Conservation (phyloP, 2,329 filamentous ascomycete genomes). For the Tolypocladium cylindrosporum region DNA sequence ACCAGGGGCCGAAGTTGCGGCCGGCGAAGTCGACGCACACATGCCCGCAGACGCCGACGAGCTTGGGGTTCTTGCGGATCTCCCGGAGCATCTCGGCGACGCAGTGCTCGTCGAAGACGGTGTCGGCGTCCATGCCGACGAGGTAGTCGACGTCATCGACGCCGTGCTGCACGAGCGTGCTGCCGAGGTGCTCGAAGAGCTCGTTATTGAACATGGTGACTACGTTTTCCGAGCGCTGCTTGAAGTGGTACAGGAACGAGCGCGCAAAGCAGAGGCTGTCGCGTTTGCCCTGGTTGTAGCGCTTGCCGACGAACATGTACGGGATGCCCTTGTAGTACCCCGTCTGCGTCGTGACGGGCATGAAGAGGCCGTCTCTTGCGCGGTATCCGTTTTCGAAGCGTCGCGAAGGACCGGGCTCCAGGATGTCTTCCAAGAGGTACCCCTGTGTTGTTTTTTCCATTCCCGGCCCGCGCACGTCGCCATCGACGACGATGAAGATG, state of each 20-base stretch:
- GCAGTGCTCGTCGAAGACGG: constrained; percentile 33
- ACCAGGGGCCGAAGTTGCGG: constrained; percentile 31
- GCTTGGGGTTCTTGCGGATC: constrained; percentile 29
- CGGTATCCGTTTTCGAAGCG: constrained; percentile 32
- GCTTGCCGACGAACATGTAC: constrained; percentile 37
- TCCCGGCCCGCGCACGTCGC: constrained; percentile 33
- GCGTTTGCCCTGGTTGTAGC: constrained; percentile 38
- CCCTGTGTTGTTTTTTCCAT: constrained; percentile 38
- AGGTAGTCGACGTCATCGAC: constrained; percentile 31
- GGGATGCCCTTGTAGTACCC: constrained; percentile 35
- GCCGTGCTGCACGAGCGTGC: constrained; percentile 25
- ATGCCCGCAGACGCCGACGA: constrained; percentile 37
- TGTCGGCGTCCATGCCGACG: constrained; percentile 38
- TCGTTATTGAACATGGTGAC: constrained; percentile 36
- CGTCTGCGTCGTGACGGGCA: constrained; percentile 32
- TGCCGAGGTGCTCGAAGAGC: constrained; percentile 29
- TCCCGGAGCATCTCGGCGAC: constrained; percentile 32
- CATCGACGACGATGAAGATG: constrained; percentile 39
- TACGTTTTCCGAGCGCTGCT: constrained; percentile 27
- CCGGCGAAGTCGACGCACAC: constrained; percentile 36
- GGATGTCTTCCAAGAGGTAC: constrained; percentile 36
- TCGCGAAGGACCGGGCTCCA: constrained; percentile 22
- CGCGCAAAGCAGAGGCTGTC: constrained; percentile 39
- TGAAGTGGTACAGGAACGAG: constrained; percentile 38
- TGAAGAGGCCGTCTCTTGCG: constrained; percentile 33